phyloP scores from a whole-genome alignment of 768 basidiomycete species.

The Scleroderma citrinum region DNA sequence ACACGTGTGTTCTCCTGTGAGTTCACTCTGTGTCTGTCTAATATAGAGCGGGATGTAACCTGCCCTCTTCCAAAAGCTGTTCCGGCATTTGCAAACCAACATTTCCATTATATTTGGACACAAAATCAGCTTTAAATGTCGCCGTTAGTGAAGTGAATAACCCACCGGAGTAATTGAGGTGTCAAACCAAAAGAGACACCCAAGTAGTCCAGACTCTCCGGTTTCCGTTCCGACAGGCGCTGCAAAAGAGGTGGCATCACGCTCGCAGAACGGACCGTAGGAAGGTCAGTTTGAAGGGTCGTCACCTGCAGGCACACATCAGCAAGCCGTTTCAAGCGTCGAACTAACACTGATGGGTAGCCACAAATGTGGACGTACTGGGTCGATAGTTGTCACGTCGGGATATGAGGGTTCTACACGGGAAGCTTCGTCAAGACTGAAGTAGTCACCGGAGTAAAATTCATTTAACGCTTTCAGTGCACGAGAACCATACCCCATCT shows the following conservation, averaged over 20 bases:
- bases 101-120: neutral
- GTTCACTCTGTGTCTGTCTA: constrained; percentile 87
- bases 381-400: constrained; percentile 44
- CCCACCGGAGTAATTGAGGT: constrained; percentile 68
- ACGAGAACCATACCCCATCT: constrained; percentile 97
- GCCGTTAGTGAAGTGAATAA: neutral
- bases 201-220: constrained; percentile 87
- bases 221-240: constrained; percentile 82
- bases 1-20: constrained; percentile 95
- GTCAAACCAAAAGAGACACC: constrained; percentile 97
- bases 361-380: constrained; percentile 26
- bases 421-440: constrained; percentile 72
- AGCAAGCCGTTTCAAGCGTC: too few relatives aligned
- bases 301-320: constrained; percentile 31
- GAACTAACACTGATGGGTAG: too few relatives aligned
- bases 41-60: constrained; percentile 90
- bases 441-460: constrained; percentile 91
- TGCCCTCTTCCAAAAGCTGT: constrained; percentile 91
- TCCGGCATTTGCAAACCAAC: neutral
- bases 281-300: constrained; percentile 71
- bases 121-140: neutral
- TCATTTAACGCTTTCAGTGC: constrained; percentile 82
- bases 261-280: constrained; percentile 61
- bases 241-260: constrained; percentile 93
- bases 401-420: constrained; percentile 53